A percentile compares a stretch with the other conserved stretches of the same genome.
phyloP scores from a whole-genome alignment of 2,329 filamentous ascomycete genomes.

The Pseudogymnoascus destructans region DNA sequence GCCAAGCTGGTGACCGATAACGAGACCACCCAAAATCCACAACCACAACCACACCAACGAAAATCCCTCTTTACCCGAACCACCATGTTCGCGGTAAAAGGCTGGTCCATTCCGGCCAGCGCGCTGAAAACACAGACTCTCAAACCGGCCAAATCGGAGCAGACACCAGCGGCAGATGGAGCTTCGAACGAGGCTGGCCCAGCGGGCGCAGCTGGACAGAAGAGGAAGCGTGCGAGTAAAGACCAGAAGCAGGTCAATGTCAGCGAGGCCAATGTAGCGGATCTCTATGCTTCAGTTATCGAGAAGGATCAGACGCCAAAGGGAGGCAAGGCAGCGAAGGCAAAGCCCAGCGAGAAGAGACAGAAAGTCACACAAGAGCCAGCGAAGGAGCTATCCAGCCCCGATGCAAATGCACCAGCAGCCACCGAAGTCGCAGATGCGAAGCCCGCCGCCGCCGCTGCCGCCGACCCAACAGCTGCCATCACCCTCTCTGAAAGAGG shows the following conservation, averaged over 20 bases:
- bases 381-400: conserved; percentile 20
- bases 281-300: conserved; percentile 68
- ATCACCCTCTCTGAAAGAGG: conserved; percentile 15
- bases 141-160: conserved; percentile 12
- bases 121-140: conserved; percentile 53
- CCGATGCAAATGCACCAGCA: conserved; percentile 10
- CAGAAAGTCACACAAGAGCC: conserved; percentile 19
- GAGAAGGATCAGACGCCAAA: conserved; percentile 44
- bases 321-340: conserved; percentile 23
- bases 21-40: neutral
- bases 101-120: conserved; percentile 71
- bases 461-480: conserved; percentile 11
- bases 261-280: conserved; percentile 57
- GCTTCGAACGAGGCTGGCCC: conserved; percentile 24
- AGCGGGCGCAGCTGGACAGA: conserved; percentile 31
- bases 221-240: conserved; percentile 36
- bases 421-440: conserved; percentile 19
- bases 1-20: neutral
- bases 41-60: neutral
- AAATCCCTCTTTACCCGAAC: neutral
- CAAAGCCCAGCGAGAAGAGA: conserved; percentile 20
- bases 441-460: conserved; percentile 20
- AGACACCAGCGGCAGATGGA: conserved; percentile 20
- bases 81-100: conserved; percentile 81
- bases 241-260: conserved; percentile 44